These are phyloP conservation scores for Blastobotrys terrestris DNA, from an alignment of 805 yeast genomes.

Conservation along the genomic window DNA sequence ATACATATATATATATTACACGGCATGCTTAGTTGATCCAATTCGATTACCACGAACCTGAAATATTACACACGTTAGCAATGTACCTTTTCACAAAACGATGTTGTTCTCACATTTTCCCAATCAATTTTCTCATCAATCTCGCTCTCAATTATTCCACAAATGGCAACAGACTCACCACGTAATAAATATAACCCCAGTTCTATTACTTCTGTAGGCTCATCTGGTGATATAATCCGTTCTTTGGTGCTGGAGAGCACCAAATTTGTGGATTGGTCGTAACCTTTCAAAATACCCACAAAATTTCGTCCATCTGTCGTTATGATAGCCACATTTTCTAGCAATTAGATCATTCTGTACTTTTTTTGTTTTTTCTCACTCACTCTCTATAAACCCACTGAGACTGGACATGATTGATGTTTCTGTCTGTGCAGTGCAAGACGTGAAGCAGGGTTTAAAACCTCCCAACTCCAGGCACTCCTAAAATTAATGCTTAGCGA, in stretches of 20 bases:
- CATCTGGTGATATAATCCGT: slow-evolving; percentile 25
- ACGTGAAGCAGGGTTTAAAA: not conserved
- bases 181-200: slow-evolving; percentile 32
- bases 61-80: not conserved
- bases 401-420: slow-evolving; percentile 18
- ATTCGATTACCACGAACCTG: not conserved
- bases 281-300: slow-evolving; percentile 32
- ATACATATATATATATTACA: slow-evolving; percentile 2
- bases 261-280: slow-evolving; percentile 33
- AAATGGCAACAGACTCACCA: slow-evolving; percentile 31
- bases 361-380: slow-evolving; percentile 3
- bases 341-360: not conserved
- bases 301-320: slow-evolving; percentile 32
- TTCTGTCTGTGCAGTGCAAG: not conserved
- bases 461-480: no score
- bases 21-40: not conserved
- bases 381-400: slow-evolving; percentile 21
- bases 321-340: slow-evolving; percentile 25
- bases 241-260: slow-evolving; percentile 26
- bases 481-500: not conserved
- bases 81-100: not conserved
- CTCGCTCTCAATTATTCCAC: slow-evolving; percentile 30
- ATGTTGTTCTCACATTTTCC: slow-evolving; percentile 26
- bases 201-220: slow-evolving; percentile 21
- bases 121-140: slow-evolving; percentile 31